Percentiles rank a stretch among this genome's conserved stretches.
These are phyloP conservation scores for Zygoascus sp. DNA, from an alignment of 1,139 yeast genomes.

Conservation along the genomic window DNA sequence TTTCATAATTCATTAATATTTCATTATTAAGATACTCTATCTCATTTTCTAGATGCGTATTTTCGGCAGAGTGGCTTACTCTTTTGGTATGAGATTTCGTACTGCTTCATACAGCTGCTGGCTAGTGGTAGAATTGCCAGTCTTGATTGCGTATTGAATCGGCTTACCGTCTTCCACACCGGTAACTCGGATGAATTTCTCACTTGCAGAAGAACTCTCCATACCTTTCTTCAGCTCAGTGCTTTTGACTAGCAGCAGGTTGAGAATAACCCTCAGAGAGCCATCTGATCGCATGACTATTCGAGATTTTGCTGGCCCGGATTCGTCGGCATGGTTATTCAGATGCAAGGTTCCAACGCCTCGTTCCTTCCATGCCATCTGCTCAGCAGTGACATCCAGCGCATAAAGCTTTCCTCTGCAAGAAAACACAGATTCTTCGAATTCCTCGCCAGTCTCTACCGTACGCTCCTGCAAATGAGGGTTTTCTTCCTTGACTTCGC, in stretches of 20 bases:
- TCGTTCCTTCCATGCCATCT: constrained; percentile 91
- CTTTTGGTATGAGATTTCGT: constrained; percentile 31
- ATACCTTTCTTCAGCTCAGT: constrained; percentile 71
- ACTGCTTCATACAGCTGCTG: constrained; percentile 54
- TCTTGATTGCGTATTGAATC: constrained; percentile 75
- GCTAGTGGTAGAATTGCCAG: constrained; percentile 60
- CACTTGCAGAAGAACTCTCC: constrained; percentile 73
- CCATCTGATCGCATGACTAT: constrained; percentile 92
- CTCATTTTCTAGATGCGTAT: no score
- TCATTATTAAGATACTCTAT: no score
- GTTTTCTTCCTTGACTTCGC: constrained; percentile 9
- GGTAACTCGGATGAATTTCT: constrained; percentile 72
- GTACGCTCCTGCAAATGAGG: constrained; percentile 35
- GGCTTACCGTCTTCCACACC: constrained; percentile 59
- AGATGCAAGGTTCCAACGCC: constrained; percentile 86
- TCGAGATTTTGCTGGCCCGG: constrained; percentile 40
- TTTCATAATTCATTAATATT: constrained; percentile 9
- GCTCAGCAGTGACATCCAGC: constrained; percentile 56
- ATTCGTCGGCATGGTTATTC: constrained; percentile 38
- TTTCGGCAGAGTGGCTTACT: neutral
- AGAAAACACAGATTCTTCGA: constrained; percentile 64
- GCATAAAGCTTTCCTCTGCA: constrained; percentile 78
- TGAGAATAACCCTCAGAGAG: constrained; percentile 73
- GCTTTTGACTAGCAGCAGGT: constrained; percentile 57
- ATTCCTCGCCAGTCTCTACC: constrained; percentile 85